Evolutionary conservation across 345 rosid genomes (phyloP).

Genomic region (Bruguiera parviflora): DNA sequence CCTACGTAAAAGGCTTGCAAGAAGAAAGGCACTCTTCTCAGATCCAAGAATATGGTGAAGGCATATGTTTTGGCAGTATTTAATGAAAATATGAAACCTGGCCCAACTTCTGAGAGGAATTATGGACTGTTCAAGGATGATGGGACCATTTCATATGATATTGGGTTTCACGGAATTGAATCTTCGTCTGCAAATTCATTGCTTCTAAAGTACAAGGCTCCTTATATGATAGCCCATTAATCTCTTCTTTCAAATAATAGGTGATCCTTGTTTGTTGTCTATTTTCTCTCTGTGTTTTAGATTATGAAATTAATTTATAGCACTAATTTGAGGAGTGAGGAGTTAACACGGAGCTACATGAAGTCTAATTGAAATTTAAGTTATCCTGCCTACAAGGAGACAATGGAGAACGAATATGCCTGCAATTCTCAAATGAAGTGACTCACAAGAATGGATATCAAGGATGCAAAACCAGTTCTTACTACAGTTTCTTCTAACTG

Average conservation of each 20-base stretch:
- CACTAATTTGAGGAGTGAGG: too few relatives aligned
- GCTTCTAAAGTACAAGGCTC: conserved; percentile 49
- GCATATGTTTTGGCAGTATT: conserved; percentile 88
- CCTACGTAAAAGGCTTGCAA: conserved; percentile 86
- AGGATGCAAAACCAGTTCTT: too few relatives aligned
- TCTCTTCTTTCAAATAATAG: neutral
- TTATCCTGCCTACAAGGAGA: too few relatives aligned
- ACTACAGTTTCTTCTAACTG: too few relatives aligned
- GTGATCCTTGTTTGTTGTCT: neutral
- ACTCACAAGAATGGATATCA: too few relatives aligned
- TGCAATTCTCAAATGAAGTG: too few relatives aligned
- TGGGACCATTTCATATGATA: conserved; percentile 80
- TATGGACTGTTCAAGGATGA: conserved; percentile 89
- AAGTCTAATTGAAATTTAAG: too few relatives aligned
- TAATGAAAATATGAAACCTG: conserved; percentile 76
- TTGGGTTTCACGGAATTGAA: conserved; percentile 73
- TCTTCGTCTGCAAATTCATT: conserved; percentile 58
- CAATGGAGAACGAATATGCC: too few relatives aligned
- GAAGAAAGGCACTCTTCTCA: conserved; percentile 90
- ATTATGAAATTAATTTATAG: too few relatives aligned
- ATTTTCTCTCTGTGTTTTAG: too few relatives aligned
- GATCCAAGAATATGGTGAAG: conserved; percentile 67
- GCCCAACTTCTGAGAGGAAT: conserved; percentile 83
- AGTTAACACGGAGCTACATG: too few relatives aligned
- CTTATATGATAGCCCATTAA: neutral